Evolutionary conservation across 2,329 filamentous ascomycete genomes (phyloP).

Genomic region (Apiospora saccharicola): DNA sequence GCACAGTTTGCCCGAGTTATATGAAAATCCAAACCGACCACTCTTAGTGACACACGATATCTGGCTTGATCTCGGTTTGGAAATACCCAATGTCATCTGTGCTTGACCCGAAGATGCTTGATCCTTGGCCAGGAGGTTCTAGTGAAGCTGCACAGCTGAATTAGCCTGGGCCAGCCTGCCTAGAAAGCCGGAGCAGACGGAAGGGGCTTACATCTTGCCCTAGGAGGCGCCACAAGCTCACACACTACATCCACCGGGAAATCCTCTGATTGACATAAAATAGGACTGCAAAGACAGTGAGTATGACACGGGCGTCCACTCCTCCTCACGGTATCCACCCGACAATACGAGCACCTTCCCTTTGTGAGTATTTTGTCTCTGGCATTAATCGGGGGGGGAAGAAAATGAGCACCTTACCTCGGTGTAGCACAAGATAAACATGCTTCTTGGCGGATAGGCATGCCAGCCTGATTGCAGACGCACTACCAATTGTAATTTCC

Average conservation of each 20-base stretch:
- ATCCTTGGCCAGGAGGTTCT: no score
- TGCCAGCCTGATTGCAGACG: background rate
- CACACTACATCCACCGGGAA: background rate
- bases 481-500: background rate
- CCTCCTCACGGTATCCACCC: background rate
- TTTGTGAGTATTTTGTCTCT: no score
- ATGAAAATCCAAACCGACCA: background rate
- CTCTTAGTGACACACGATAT: background rate
- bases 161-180: background rate
- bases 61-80: background rate
- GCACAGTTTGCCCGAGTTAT: background rate
- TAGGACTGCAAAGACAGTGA: background rate
- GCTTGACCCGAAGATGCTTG: background rate
- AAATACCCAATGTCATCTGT: background rate
- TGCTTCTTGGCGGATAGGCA: slow-evolving; percentile 13
- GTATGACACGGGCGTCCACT: background rate
- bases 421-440: slow-evolving; percentile 14
- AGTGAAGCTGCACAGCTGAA: background rate
- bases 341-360: slow-evolving; percentile 1
- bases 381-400: no score
- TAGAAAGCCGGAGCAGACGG: background rate
- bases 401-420: no score
- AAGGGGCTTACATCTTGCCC: background rate
- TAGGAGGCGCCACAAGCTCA: background rate
- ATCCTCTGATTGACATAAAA: background rate